Conservation (phyloP, 108 stramenopile genomes). For the Conticribra weissflogii region DNA sequence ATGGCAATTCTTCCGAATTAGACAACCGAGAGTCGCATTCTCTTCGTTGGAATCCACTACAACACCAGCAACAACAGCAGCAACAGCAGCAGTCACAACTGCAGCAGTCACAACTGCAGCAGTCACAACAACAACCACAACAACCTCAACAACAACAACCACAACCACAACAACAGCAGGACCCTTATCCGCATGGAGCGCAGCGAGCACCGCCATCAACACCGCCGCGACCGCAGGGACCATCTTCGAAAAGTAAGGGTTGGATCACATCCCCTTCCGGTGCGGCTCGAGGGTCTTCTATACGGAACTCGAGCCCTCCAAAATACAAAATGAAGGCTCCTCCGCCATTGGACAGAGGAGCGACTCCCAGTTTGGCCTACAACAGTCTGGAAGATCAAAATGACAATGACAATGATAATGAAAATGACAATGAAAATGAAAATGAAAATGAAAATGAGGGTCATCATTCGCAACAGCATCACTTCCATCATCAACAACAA, state of each 20-base stretch:
- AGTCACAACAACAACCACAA: too few species aligned
- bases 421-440: too few species aligned
- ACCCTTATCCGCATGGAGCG: not conserved
- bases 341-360: not conserved
- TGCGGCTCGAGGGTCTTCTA: too few species aligned
- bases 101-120: not conserved
- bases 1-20: too few species aligned
- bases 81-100: not conserved
- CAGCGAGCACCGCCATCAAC: conserved; percentile 24
- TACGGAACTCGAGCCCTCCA: not conserved
- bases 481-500: conserved; percentile 16
- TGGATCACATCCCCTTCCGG: too few species aligned
- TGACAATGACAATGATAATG: not conserved
- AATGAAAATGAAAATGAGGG: too few species aligned
- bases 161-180: not conserved
- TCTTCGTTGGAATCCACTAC: too few species aligned
- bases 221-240: conserved; percentile 14
- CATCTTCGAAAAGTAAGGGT: too few species aligned
- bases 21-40: too few species aligned
- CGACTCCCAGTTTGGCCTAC: not conserved
- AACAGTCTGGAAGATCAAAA: not conserved
- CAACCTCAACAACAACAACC: not conserved
- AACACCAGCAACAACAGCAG: conserved; percentile 7
- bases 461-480: too few species aligned
- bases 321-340: not conserved